Base-by-base conservation (phyloP, 2,329 filamentous ascomycete genomes). In the Pyrenochaeta sp. region DNA sequence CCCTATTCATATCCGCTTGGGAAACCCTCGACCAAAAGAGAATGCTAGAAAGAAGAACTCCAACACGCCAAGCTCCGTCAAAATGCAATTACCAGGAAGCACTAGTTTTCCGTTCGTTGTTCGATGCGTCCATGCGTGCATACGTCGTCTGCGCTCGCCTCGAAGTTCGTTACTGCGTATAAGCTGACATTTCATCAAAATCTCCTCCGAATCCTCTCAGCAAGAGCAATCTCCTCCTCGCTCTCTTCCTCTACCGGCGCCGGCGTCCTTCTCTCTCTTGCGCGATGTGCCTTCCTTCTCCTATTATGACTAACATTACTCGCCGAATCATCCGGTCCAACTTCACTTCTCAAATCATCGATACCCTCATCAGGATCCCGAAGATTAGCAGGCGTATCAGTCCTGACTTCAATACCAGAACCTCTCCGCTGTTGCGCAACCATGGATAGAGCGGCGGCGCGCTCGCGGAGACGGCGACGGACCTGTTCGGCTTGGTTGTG, bases 401-500 rank as follows among this genome's bases (percentile, higher is more conserved):
- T 81, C 25, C 80, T 63, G 15, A 82, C 80, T 52, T 79, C 78
- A 24, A 79, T 72, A 3, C 76, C 82, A 72, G 30, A 83, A 77
- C 60, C 76, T 82, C 88, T 62, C 75, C 84, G 64, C 79, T 84
- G 61, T 83, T 88, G 78, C 79, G 87, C 79, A 82, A 89, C 74
- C 86, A 84, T 77, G 78, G 88, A 82, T 82, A 98, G 82, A 1
- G 92, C 93, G 0, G 92, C 92, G 13, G 90, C 89, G 40, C 94
- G 90, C 73, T 95, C 91, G 5, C 93, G 90, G 5, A 98, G 83
- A 0, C 90, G 87, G 24, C 87, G 88, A 5, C 94, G 89, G 15
- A 97, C 91, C 19, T 84, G 78, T 79, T 97, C 93, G 1, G 94
- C 94, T 71, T 90, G 90, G 65, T 88, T 86, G 74, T 98, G 94